Evolutionary conservation across 1,284 basidiomycete genomes (phyloP).

Genomic region (Ganoderma resinaceum): DNA sequence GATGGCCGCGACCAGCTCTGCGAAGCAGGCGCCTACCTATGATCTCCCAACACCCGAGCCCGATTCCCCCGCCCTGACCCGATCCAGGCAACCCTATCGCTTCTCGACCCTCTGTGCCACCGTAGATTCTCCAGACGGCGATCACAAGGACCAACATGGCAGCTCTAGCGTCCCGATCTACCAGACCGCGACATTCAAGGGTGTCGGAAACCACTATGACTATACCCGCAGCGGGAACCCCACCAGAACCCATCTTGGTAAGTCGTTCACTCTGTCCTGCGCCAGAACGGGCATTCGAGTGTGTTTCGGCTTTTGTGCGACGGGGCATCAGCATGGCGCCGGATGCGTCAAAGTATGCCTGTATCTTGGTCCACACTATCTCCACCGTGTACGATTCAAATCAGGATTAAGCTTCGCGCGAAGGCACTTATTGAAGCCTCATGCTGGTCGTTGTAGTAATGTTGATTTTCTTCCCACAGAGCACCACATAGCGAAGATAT

Average conservation of each 20-base stretch:
- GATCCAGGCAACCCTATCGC: slow-evolving; percentile 73
- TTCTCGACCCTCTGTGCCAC: slow-evolving; percentile 92
- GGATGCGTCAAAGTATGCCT: neutral
- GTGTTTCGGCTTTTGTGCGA: neutral
- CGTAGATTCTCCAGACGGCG: slow-evolving; percentile 76
- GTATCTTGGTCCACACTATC: neutral
- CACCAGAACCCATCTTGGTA: slow-evolving; percentile 92
- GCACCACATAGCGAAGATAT: slow-evolving; percentile 95
- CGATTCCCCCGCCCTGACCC: slow-evolving; percentile 63
- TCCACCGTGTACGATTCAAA: neutral
- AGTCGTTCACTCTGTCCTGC: slow-evolving; percentile 37
- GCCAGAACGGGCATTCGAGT: neutral
- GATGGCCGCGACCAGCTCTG: slow-evolving; percentile 25
- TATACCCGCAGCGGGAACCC: slow-evolving; percentile 97
- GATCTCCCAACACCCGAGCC: slow-evolving; percentile 78
- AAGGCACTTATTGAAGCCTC: neutral
- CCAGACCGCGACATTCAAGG: slow-evolving; percentile 98
- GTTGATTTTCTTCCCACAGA: slow-evolving; percentile 54
- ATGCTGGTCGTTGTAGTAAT: neutral
- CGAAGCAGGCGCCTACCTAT: slow-evolving; percentile 34
- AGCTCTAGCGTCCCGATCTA: slow-evolving; percentile 97
- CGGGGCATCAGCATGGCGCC: neutral
- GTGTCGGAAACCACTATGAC: slow-evolving; percentile 89
- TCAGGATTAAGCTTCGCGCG: neutral
- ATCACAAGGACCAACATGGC: slow-evolving; percentile 95